These are phyloP conservation scores for Gossypium trilobum DNA, from an alignment of 441 rosid genomes.

Conservation along the genomic window DNA sequence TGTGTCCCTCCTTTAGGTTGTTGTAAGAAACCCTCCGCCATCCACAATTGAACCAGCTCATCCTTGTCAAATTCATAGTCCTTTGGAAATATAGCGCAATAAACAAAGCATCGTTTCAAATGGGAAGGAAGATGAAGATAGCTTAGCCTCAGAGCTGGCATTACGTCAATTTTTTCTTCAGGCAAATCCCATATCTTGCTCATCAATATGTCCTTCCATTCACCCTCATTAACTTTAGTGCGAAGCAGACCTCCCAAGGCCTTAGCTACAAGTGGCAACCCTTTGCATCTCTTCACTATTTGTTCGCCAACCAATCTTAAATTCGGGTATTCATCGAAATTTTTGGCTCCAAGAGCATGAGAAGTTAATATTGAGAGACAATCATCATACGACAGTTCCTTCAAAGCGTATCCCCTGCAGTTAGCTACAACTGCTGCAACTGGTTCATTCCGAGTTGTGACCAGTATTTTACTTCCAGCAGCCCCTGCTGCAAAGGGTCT, in stretches of 20 bases:
- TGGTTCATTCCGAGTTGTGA: not conserved
- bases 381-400: conserved; percentile 6
- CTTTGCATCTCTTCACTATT: conserved; percentile 11
- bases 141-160: conserved; percentile 19
- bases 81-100: conserved; percentile 20
- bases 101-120: conserved; percentile 16
- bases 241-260: conserved; percentile 16
- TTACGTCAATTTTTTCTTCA: not conserved
- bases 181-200: conserved; percentile 16
- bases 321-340: not conserved
- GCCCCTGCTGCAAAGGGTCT: conserved; percentile 14
- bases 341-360: conserved; percentile 7
- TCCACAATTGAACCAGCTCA: conserved; percentile 20
- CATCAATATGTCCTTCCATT: conserved; percentile 14
- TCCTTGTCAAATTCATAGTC: conserved; percentile 17
- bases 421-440: conserved; percentile 6
- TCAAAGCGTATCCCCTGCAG: not conserved
- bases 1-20: not conserved
- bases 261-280: conserved; percentile 16
- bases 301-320: not conserved
- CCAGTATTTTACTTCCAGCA: conserved; percentile 17
- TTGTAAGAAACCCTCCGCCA: conserved; percentile 22
- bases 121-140: conserved; percentile 5
- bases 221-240: not conserved
- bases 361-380: conserved; percentile 11